Percentiles rank a stretch among this genome's conserved stretches.
These are phyloP conservation scores for Trichoderma gamsii DNA, from an alignment of 495 filamentous ascomycete species.

Conservation along the genomic window DNA sequence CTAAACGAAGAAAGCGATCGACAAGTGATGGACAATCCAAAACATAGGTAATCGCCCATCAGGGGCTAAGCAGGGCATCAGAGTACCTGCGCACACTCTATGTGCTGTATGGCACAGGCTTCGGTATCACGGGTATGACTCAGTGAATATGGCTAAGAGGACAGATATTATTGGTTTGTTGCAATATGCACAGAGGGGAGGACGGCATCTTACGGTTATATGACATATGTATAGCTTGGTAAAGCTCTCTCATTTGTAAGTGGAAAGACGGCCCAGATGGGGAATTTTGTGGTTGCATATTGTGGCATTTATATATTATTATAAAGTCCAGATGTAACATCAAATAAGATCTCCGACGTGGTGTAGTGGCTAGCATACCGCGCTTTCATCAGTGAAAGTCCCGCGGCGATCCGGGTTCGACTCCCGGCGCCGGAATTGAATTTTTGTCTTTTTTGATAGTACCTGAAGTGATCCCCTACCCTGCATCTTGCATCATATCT, in stretches of 20 bases:
- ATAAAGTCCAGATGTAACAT: neutral
- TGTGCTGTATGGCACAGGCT: neutral
- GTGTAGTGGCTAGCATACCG: conserved; percentile 14
- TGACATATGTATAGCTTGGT: too few species aligned
- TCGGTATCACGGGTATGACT: too few species aligned
- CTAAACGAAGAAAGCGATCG: neutral
- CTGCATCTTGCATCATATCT: neutral
- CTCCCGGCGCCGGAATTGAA: conserved; percentile 5
- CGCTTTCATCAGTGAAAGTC: conserved; percentile 9
- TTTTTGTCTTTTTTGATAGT: neutral
- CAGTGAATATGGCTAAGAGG: too few species aligned
- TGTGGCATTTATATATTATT: neutral
- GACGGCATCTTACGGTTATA: too few species aligned
- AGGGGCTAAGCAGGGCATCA: neutral
- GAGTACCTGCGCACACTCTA: neutral
- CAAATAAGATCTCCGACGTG: conserved; percentile 7
- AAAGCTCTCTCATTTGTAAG: neutral
- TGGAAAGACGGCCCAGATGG: neutral
- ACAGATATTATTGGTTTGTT: too few species aligned
- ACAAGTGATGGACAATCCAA: neutral
- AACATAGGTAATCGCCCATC: too few species aligned
- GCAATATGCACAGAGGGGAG: too few species aligned
- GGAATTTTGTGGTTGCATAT: neutral
- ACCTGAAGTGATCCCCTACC: neutral
- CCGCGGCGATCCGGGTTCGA: conserved; percentile 13